These are phyloP conservation scores for Taphrina flavorubra DNA, from an alignment of 1,139 yeast species.

Conservation along the genomic window DNA sequence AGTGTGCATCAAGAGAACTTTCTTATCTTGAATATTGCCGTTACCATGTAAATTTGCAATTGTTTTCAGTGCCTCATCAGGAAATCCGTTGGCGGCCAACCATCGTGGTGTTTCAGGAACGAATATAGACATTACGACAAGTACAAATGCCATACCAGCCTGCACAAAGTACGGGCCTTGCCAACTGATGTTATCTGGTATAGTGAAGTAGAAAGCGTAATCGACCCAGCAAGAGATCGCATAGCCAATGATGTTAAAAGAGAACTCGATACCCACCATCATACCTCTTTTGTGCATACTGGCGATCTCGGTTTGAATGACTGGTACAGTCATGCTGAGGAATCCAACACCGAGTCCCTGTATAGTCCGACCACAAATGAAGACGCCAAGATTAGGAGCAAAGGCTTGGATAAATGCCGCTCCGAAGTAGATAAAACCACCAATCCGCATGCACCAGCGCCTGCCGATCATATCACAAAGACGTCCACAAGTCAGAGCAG, in stretches of 20 bases:
- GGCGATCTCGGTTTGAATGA: slow-evolving; percentile 9
- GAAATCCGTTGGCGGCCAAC: slow-evolving; percentile 12
- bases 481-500: slow-evolving; percentile 15
- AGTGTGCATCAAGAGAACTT: neutral
- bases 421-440: slow-evolving; percentile 1
- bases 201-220: slow-evolving; percentile 2
- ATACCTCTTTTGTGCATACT: slow-evolving; percentile 17
- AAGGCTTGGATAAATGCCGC: slow-evolving; percentile 14
- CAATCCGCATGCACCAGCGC: slow-evolving; percentile 13
- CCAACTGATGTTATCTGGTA: slow-evolving; percentile 12
- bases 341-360: slow-evolving; percentile 7
- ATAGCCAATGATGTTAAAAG: slow-evolving; percentile 10
- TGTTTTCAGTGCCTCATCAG: slow-evolving; percentile 3
- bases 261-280: slow-evolving; percentile 17
- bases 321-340: slow-evolving; percentile 18
- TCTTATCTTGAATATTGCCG: neutral
- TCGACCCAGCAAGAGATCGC: slow-evolving; percentile 14
- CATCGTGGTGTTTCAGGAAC: slow-evolving; percentile 11
- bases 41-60: slow-evolving; percentile 2
- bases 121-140: neutral
- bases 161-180: slow-evolving; percentile 14
- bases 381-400: slow-evolving; percentile 11
- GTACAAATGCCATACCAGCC: slow-evolving; percentile 13
- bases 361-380: slow-evolving; percentile 7
- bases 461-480: slow-evolving; percentile 11